phyloP scores from a whole-genome alignment of 2,329 filamentous ascomycete genomes.

The Alternaria hordeiaustralica region DNA sequence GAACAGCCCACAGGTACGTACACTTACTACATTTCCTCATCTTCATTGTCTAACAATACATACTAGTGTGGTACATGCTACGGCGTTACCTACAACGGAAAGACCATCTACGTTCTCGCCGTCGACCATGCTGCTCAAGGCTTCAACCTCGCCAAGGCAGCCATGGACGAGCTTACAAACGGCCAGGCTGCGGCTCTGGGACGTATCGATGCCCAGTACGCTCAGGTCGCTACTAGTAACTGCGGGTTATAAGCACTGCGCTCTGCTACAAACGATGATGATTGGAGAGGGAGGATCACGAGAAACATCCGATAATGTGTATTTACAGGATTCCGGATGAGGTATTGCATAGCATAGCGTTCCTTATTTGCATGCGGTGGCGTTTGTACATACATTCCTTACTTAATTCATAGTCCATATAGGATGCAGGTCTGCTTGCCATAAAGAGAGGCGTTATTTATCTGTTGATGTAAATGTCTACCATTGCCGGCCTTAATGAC shows the following conservation, averaged over 20 bases:
- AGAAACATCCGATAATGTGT: constrained; percentile 11
- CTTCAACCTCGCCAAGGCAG: constrained; percentile 58
- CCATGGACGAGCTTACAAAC: constrained; percentile 59
- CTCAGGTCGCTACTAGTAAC: constrained; percentile 46
- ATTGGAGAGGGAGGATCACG: background rate
- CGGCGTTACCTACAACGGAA: constrained; percentile 55
- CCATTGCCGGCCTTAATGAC: background rate
- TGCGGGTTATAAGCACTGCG: constrained; percentile 37
- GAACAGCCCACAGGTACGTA: constrained; percentile 46
- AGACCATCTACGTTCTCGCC: constrained; percentile 57
- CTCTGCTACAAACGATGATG: background rate
- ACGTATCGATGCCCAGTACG: constrained; percentile 51
- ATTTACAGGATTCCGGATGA: background rate
- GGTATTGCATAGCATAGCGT: constrained; percentile 9
- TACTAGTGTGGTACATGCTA: constrained; percentile 61
- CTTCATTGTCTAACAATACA: constrained; percentile 10
- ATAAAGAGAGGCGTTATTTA: background rate
- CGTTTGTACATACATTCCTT: constrained; percentile 17
- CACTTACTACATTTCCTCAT: background rate
- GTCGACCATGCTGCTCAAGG: constrained; percentile 56
- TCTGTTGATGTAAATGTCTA: background rate
- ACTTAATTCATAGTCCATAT: constrained; percentile 9
- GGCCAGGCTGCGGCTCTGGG: constrained; percentile 53
- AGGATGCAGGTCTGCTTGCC: background rate
- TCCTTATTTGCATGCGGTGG: constrained; percentile 6